A percentile compares a stretch with the other conserved stretches of the same genome.
Evolutionary conservation across 805 yeast species (phyloP).

Genomic region (Kluyveromyces nonfermentans): DNA sequence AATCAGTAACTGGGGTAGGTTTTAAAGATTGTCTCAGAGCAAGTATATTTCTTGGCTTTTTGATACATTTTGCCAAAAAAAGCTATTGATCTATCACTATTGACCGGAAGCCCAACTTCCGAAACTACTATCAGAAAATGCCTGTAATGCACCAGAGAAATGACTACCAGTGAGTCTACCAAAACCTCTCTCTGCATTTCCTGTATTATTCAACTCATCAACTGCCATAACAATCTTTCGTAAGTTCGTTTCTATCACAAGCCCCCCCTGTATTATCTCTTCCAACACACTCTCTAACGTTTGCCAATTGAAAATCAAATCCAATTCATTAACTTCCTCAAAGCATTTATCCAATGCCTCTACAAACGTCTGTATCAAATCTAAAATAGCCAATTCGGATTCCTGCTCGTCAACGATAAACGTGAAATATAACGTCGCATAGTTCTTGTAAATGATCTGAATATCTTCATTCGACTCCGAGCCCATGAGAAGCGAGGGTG

Average conservation of each 20-base stretch:
- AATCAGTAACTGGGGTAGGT: too few species aligned
- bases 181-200: slow-evolving; percentile 17
- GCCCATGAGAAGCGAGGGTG: slow-evolving; percentile 49
- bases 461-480: slow-evolving; percentile 55
- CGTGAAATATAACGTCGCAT: slow-evolving; percentile 93
- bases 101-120: slow-evolving; percentile 29
- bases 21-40: neutral
- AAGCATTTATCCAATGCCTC: slow-evolving; percentile 91
- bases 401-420: slow-evolving; percentile 95
- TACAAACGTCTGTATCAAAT: slow-evolving; percentile 92
- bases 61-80: neutral
- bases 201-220: slow-evolving; percentile 39
- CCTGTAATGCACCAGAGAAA: slow-evolving; percentile 25
- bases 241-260: slow-evolving; percentile 92
- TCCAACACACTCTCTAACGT: slow-evolving; percentile 83
- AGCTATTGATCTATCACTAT: slow-evolving; percentile 7
- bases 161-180: slow-evolving; percentile 16
- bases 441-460: slow-evolving; percentile 85
- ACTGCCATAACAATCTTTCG: slow-evolving; percentile 69
- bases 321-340: slow-evolving; percentile 89
- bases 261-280: slow-evolving; percentile 93
- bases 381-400: slow-evolving; percentile 86
- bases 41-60: neutral
- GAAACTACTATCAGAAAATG: slow-evolving; percentile 28
- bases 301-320: slow-evolving; percentile 98